Conservation (phyloP, 2,329 filamentous ascomycete species). For the Erysiphe neolycopersici region DNA sequence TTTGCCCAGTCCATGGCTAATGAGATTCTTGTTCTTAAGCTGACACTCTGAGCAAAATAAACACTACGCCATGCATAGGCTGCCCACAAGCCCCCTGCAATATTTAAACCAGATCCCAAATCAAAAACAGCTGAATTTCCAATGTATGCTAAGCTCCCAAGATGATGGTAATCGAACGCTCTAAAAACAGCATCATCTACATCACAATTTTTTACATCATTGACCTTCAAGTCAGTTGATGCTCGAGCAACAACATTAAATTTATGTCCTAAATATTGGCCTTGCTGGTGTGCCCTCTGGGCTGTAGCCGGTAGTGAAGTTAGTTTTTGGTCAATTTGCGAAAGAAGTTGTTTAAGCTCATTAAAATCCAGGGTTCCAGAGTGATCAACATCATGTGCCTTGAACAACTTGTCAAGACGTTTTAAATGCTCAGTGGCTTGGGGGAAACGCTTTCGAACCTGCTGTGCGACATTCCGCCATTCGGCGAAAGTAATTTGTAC, state of each 20-base stretch:
- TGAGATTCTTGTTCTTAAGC: conserved; percentile 62
- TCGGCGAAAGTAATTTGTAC: conserved; percentile 65
- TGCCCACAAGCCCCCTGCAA: conserved; percentile 65
- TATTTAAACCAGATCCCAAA: conserved; percentile 45
- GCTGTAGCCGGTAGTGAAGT: conserved; percentile 88
- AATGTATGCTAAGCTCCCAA: conserved; percentile 80
- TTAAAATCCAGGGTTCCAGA: conserved; percentile 83
- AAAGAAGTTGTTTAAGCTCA: conserved; percentile 66
- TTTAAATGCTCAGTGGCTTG: conserved; percentile 70
- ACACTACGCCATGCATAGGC: conserved; percentile 92
- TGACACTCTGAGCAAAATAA: conserved; percentile 95
- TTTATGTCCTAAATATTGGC: conserved; percentile 73
- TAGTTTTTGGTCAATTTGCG: conserved; percentile 82
- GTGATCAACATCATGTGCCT: conserved; percentile 77
- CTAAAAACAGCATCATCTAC: conserved; percentile 80
- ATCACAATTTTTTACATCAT: conserved; percentile 69
- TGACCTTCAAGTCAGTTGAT: conserved; percentile 46
- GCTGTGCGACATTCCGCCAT: conserved; percentile 62
- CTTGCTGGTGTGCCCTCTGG: conserved; percentile 89
- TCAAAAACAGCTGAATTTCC: conserved; percentile 95
- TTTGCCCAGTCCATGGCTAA: conserved; percentile 99
- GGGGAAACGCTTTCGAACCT: conserved; percentile 71
- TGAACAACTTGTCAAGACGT: conserved; percentile 73
- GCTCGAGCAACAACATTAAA: conserved; percentile 73
- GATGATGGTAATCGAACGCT: conserved; percentile 78